Evolutionary conservation across 345 rosid species (phyloP).

Genomic region (Zanthoxylum bungeanum): DNA sequence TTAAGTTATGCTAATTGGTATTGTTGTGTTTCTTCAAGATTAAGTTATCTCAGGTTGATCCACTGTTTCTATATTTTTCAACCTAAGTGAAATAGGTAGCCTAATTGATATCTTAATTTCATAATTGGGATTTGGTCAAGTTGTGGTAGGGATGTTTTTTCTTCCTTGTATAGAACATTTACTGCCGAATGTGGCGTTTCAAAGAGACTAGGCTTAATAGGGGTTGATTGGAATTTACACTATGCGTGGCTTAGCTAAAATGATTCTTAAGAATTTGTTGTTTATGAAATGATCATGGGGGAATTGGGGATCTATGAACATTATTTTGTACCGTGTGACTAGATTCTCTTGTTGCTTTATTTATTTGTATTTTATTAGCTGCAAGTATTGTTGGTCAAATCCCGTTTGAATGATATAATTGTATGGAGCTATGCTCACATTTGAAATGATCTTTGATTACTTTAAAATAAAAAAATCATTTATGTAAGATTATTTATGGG

Average conservation of each 20-base stretch:
- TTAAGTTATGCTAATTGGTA: not conserved
- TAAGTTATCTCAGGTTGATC: not conserved
- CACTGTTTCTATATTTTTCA: not conserved
- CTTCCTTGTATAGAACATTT: too few relatives aligned
- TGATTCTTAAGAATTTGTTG: not conserved
- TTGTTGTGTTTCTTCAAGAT: not conserved
- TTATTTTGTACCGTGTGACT: not conserved
- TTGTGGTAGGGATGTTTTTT: not conserved
- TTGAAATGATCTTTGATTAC: too few relatives aligned
- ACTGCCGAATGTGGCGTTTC: not conserved
- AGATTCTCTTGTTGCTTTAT: not conserved
- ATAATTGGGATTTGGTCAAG: not conserved
- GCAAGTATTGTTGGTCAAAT: too few relatives aligned
- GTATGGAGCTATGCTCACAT: too few relatives aligned
- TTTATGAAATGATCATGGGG: not conserved
- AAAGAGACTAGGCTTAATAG: not conserved
- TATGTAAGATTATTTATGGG: not conserved
- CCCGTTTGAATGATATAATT: too few relatives aligned
- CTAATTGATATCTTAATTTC: not conserved
- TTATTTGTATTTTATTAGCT: not conserved
- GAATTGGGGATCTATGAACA: not conserved
- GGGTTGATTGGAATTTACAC: not conserved
- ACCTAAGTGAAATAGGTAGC: not conserved
- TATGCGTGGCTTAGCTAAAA: not conserved
- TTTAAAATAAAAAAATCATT: too few relatives aligned